Conservation (phyloP, 1,139 yeast genomes). For the Taphrina deformans region DNA sequence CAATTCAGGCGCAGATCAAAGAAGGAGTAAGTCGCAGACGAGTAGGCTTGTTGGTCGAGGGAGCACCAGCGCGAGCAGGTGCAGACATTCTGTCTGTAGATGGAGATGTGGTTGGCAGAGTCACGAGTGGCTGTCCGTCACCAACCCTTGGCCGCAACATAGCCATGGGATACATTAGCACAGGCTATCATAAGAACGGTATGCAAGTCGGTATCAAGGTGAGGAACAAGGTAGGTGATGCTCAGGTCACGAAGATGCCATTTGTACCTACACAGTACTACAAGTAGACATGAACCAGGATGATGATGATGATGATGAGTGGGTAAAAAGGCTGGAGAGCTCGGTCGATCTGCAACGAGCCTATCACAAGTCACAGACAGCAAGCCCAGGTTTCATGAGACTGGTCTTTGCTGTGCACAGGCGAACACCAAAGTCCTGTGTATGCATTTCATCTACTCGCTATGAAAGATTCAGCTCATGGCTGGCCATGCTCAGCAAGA, state of each 20-base stretch:
- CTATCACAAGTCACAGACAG: too few species aligned
- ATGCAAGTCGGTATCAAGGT: conserved; percentile 72
- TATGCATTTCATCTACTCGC: too few species aligned
- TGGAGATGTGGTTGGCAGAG: conserved; percentile 59
- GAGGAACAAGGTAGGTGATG: conserved; percentile 79
- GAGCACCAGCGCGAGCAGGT: conserved; percentile 94
- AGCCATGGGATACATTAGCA: conserved; percentile 85
- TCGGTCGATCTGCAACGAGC: too few species aligned
- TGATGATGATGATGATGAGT: too few species aligned
- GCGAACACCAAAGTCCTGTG: too few species aligned
- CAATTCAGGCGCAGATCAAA: conserved; percentile 67
- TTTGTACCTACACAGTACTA: conserved; percentile 74
- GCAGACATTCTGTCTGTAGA: conserved; percentile 54
- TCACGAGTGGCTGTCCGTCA: conserved; percentile 88
- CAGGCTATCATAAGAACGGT: conserved; percentile 72
- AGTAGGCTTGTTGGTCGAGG: conserved; percentile 68
- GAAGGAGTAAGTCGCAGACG: conserved; percentile 63
- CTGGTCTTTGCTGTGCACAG: too few species aligned
- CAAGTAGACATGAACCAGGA: too few species aligned
- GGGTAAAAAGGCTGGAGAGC: too few species aligned
- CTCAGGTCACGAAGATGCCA: conserved; percentile 75
- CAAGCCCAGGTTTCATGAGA: too few species aligned
- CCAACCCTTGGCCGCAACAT: conserved; percentile 78
- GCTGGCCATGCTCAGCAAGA: too few species aligned
- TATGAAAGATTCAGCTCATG: too few species aligned